These are phyloP conservation scores for Nidula microcarpa DNA, from an alignment of 768 basidiomycete species.

Conservation along the genomic window DNA sequence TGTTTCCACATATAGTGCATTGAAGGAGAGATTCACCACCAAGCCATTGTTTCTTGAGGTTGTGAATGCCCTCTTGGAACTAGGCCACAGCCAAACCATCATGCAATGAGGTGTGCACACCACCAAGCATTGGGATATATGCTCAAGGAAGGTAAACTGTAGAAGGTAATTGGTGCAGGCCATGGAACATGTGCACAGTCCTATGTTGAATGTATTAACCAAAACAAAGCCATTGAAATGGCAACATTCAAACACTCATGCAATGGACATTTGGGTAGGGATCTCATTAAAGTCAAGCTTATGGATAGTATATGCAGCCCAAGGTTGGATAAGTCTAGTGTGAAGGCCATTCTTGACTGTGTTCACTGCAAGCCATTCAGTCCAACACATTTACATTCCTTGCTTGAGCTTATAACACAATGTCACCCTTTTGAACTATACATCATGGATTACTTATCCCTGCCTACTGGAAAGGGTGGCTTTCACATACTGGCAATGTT, in stretches of 20 bases:
- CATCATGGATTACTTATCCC: conserved; percentile 26
- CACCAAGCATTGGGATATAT: conserved; percentile 18
- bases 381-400: conserved; percentile 20
- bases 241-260: conserved; percentile 14
- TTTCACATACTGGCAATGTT: conserved; percentile 20
- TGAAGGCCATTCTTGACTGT: conserved; percentile 19
- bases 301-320: conserved; percentile 23
- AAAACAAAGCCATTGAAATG: conserved; percentile 15
- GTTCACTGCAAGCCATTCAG: conserved; percentile 25
- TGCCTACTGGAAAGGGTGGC: conserved; percentile 27
- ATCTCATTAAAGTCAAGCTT: conserved; percentile 23
- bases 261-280: conserved; percentile 28
- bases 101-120: conserved; percentile 11
- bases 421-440: conserved; percentile 32
- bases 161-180: conserved; percentile 15
- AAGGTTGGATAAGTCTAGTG: conserved; percentile 17
- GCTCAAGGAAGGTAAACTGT: conserved; percentile 21
- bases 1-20: not conserved
- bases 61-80: conserved; percentile 15
- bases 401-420: conserved; percentile 30
- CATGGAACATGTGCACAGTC: conserved; percentile 8
- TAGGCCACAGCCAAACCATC: conserved; percentile 10
- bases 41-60: conserved; percentile 19
- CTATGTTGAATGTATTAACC: conserved; percentile 20
- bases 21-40: conserved; percentile 11